Evolutionary conservation across 805 yeast genomes (phyloP), one percentile per base, ranked within the genome.

Genomic region (Blastobotrys parvus): DNA sequence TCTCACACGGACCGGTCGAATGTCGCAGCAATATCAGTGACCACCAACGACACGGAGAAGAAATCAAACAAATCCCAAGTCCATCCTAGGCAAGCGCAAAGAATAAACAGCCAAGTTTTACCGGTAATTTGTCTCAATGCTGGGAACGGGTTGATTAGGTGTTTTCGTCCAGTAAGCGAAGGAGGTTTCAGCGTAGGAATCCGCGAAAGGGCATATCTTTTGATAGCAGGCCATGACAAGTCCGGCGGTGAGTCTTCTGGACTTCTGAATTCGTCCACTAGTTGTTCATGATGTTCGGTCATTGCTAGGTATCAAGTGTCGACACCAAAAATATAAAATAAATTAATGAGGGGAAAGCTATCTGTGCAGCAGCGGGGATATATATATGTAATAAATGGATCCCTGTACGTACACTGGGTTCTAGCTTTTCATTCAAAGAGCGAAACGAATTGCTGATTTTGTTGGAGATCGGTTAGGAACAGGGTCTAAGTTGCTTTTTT

Each of bases 1-100:
- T 71, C 73, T 19, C 68, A 64, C 20, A 74, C 68, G 1, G 67
- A 42, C 6, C 60, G 64, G 35, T 64, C 65, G 41, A 81, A 70
- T 2, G 71, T 55, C 32, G 58, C 52, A 23, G 85, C 80, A 41
- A 82, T 67, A 2, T 65, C 59, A 1, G 71, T 45, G 2, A 74
- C 79, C 42, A 77, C 72, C 38, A 79, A 67, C 10, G 82, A 71
- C 7, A 78, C 80, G 22, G 75, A 64, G 56, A 82, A 82, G 62
- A 78, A 82, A 53, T 81, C 88, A 59, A 81, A 72, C 2, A 86
- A 80, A 53, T 80, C 89, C 71, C 80, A 69, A 2, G 82, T 69
- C 88, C 89, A 82, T 27, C 78, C 82, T 27, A 64, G 57, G 51
- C 77, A 74, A 2, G 83, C 86, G 54, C 78, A 67, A 19, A 68